Evolutionary conservation across 192 early-diverging fungal genomes (phyloP), one percentile per base, ranked within the genome.

Genomic region (Coemansia sp.): DNA sequence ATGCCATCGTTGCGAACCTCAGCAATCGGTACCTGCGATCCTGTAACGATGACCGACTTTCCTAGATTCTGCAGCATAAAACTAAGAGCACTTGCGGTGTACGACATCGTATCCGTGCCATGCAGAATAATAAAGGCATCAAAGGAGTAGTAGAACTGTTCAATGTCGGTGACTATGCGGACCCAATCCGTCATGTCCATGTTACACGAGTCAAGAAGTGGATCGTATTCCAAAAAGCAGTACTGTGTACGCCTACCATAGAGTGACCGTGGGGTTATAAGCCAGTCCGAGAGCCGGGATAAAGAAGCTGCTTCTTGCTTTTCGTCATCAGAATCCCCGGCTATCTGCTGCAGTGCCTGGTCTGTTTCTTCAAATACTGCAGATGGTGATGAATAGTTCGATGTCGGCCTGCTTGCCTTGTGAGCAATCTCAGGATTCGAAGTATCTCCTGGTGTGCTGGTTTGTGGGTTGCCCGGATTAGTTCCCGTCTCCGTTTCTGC

Each of bases 1-100:
- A 97, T 89, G 0, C 95, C 98, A 76, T 99, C 98, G 80, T 96
- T 99, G 52, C 98, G 88, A 39, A 99, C 91, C 76, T 99, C 98
- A 16, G 96, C 93, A 47, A 99, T 85, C 0, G 98, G 98, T 7
- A 99, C 94, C 78, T 99, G 98, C 18, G 95, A 97, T 10, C 98
- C 98, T 5, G 94, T 99, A 62, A 99, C 76, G 68, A 99, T 98
- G 38, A 99, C 95, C 16, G 96, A 92, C 74, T 99, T 99, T 26
- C 97, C 98, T 40, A 99, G 85, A 67, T 95, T 91, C 72, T 99
- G 96, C 44, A 99, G 84, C 90, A 99, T 92, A 75, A 99, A 99
- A 65, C 92, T 93, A 56, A 99, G 86, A 0, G 90, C 93, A 70
- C 89, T 89, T 6, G 93, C 93, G 1, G 93, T 93, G 69, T 92